Evolutionary conservation across 805 yeast genomes (phyloP), one percentile per base, ranked within the genome.

Genomic region (Candida khao-thaluensis): DNA sequence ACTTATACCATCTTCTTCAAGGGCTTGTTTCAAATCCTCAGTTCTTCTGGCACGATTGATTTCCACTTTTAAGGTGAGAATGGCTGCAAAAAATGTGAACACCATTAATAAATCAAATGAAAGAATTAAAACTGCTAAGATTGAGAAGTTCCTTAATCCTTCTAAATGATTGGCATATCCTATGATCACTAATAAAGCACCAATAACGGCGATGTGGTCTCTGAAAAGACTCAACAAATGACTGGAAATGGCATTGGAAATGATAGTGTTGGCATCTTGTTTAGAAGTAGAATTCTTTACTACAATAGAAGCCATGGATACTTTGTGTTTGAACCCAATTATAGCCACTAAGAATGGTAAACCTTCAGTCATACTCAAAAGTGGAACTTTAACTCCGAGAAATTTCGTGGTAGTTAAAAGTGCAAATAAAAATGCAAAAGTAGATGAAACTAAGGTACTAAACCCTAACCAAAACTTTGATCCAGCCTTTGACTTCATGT

Each of bases 1-100:
- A 30, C 85, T 74, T 23, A 91, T 77, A 17, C 99, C 98, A 55
- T 91, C 99, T 59, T 91, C 99, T 66, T 90, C 93, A 47, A 91
- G 71, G 20, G 86, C 88, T 46, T 78, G 80, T 56, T 83, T 81
- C 56, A 89, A 76, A 40, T 79, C 77, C 43, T 86, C 80, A 33
- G 88, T 84, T 48, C 87, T 79, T 62, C 90, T 87, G 40, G 93
- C 93, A 44, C 85, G 72, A 57, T 79, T 80, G 59, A 91, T 87
- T 62, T 93, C 96, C 32, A 91, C 80, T 64, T 91, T 91, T 60
- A 91, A 73, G 2, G 95, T 81, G 49, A 91, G 74, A 39, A 87
- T 77, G 3, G 96, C 89, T 10, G 95, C 71, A 59, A 75, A 90
- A 60, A 89, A 89, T 1, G 96, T 86, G 53, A 79, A 77, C 15